These are phyloP conservation scores for Argentina anserina DNA, from an alignment of 306 rosid genomes.

Conservation along the genomic window DNA sequence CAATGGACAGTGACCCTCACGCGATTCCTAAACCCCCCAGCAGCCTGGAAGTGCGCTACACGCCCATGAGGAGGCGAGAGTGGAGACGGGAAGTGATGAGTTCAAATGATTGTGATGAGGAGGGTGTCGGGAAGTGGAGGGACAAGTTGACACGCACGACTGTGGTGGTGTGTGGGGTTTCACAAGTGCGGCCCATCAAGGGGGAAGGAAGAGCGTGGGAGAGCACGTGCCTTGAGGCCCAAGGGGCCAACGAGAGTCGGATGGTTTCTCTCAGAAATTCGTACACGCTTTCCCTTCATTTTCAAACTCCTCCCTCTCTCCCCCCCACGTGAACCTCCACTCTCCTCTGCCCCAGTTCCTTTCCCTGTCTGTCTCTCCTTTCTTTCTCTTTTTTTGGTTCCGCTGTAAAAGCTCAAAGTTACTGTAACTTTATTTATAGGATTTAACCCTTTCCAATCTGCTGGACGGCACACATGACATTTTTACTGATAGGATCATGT, in stretches of 20 bases:
- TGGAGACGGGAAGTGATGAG: constrained; percentile 20
- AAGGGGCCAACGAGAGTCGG: constrained; percentile 24
- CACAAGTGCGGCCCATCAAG: constrained; percentile 33
- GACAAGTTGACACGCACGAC: constrained; percentile 63
- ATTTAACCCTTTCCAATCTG: neutral
- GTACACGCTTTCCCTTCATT: constrained; percentile 44
- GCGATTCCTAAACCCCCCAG: neutral
- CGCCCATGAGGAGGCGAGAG: constrained; percentile 18
- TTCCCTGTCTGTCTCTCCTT: neutral
- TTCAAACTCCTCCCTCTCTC: constrained; percentile 22
- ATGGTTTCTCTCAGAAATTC: constrained; percentile 6
- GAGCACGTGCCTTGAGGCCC: constrained; percentile 54
- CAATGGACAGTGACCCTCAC: neutral
- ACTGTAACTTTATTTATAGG: neutral
- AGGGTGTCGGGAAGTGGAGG: constrained; percentile 54
- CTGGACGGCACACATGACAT: no score
- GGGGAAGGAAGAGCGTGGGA: constrained; percentile 20
- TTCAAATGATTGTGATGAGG: constrained; percentile 84
- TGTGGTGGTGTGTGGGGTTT: constrained; percentile 8
- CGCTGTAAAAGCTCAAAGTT: neutral
- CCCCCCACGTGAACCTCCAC: constrained; percentile 77
- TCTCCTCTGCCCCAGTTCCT: constrained; percentile 38
- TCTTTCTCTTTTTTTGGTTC: neutral
- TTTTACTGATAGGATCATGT: no score
- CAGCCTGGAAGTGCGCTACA: neutral